Evolutionary conservation across 2,329 filamentous ascomycete species (phyloP).

Genomic region (Pseudogymnoascus sp.): DNA sequence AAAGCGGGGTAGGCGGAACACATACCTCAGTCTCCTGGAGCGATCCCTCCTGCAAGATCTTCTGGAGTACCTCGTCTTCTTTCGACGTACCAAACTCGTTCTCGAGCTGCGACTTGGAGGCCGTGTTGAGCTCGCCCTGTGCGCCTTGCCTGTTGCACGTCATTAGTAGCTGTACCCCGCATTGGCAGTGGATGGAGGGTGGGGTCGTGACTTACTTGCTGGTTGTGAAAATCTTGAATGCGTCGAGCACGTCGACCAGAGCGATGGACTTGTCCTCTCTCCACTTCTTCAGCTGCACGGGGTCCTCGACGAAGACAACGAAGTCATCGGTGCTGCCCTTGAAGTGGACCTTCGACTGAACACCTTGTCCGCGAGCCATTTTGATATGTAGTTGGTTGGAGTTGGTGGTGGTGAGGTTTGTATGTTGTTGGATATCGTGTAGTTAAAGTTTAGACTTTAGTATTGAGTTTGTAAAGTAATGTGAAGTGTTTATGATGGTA

Average conservation of each 20-base stretch:
- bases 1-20: slow-evolving; percentile 14
- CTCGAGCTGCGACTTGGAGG: slow-evolving; percentile 67
- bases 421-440: neutral
- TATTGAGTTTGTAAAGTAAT: neutral
- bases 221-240: slow-evolving; percentile 84
- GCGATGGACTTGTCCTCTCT: slow-evolving; percentile 69
- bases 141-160: slow-evolving; percentile 4
- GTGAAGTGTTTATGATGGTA: slow-evolving; percentile 4
- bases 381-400: neutral
- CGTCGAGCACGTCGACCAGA: slow-evolving; percentile 74
- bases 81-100: slow-evolving; percentile 78
- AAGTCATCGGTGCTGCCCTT: slow-evolving; percentile 62
- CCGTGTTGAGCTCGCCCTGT: slow-evolving; percentile 70
- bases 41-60: slow-evolving; percentile 71
- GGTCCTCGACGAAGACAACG: slow-evolving; percentile 55
- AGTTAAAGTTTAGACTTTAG: neutral
- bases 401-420: neutral
- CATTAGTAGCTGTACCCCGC: neutral
- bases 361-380: slow-evolving; percentile 50
- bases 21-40: slow-evolving; percentile 54
- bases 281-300: slow-evolving; percentile 69
- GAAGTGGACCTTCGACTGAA: slow-evolving; percentile 59
- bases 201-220: slow-evolving; percentile 61
- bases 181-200: neutral
- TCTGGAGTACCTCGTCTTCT: slow-evolving; percentile 72